phyloP scores from a whole-genome alignment of 441 rosid genomes.

The Metrosideros polymorpha region DNA sequence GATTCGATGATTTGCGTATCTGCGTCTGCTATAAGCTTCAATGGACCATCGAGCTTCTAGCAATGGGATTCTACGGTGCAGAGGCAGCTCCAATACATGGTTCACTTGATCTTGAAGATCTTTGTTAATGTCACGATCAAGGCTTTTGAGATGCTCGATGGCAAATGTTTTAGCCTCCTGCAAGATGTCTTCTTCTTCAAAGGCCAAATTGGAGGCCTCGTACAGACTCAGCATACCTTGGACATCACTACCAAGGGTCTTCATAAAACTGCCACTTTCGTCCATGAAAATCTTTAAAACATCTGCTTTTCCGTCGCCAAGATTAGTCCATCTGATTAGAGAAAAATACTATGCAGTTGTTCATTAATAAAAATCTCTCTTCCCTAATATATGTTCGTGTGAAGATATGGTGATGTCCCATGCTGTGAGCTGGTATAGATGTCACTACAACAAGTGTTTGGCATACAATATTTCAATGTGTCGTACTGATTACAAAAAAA shows the following conservation, averaged over 20 bases:
- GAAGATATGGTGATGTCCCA: neutral
- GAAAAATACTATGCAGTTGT: neutral
- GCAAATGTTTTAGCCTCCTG: neutral
- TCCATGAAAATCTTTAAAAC: neutral
- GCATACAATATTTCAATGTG: neutral
- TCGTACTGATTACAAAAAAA: neutral
- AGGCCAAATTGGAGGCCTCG: neutral
- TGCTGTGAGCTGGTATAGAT: neutral
- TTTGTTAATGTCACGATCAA: neutral
- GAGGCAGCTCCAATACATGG: constrained; percentile 30
- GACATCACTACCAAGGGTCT: neutral
- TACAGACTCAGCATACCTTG: neutral
- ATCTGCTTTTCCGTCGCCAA: neutral
- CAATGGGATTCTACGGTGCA: constrained; percentile 19
- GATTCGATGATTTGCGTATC: constrained; percentile 2
- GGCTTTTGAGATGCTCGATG: neutral
- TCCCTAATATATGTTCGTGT: neutral
- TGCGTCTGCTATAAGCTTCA: constrained; percentile 3
- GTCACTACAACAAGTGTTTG: neutral
- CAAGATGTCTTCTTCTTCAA: neutral
- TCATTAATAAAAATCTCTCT: neutral
- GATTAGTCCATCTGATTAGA: neutral
- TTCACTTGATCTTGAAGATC: neutral
- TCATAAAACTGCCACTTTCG: neutral
- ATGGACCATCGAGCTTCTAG: constrained; percentile 25